These are phyloP conservation scores for Ambrosiella xylebori DNA, from an alignment of 2,329 filamentous ascomycete genomes.

Conservation along the genomic window DNA sequence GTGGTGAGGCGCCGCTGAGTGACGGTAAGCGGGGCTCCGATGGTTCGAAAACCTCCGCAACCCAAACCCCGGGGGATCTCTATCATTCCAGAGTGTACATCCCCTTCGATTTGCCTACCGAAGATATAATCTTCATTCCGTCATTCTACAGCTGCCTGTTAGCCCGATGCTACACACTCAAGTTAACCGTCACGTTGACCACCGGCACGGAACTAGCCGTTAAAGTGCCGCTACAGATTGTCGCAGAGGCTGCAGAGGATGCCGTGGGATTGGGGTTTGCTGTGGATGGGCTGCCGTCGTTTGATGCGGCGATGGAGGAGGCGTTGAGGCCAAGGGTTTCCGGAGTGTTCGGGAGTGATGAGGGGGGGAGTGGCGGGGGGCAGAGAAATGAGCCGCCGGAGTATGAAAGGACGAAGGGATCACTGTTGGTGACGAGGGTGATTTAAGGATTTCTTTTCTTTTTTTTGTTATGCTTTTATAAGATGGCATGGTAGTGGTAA, in stretches of 20 bases:
- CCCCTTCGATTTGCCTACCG: slow-evolving; percentile 30
- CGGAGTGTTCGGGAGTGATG: neutral
- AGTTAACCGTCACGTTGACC: slow-evolving; percentile 27
- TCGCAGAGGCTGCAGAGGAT: neutral
- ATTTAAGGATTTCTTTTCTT: neutral
- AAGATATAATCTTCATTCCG: slow-evolving; percentile 34
- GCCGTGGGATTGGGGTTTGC: neutral
- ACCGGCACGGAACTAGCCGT: slow-evolving; percentile 28
- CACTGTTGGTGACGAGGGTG: neutral
- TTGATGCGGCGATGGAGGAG: slow-evolving; percentile 3
- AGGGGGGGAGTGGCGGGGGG: neutral
- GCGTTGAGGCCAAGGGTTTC: neutral
- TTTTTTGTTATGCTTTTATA: neutral
- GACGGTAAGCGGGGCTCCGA: neutral
- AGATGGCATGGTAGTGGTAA: no score
- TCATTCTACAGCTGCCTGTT: slow-evolving; percentile 42
- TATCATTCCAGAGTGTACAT: slow-evolving; percentile 29
- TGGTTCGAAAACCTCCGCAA: neutral
- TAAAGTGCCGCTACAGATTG: slow-evolving; percentile 33
- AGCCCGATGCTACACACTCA: slow-evolving; percentile 36
- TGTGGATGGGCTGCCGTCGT: slow-evolving; percentile 7
- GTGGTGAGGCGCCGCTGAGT: neutral
- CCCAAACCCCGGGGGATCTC: slow-evolving; percentile 7
- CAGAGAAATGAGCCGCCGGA: neutral
- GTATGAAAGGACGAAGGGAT: neutral